Evolutionary conservation across 1,139 yeast species (phyloP).

Genomic region (Yamadazyma taylorii): DNA sequence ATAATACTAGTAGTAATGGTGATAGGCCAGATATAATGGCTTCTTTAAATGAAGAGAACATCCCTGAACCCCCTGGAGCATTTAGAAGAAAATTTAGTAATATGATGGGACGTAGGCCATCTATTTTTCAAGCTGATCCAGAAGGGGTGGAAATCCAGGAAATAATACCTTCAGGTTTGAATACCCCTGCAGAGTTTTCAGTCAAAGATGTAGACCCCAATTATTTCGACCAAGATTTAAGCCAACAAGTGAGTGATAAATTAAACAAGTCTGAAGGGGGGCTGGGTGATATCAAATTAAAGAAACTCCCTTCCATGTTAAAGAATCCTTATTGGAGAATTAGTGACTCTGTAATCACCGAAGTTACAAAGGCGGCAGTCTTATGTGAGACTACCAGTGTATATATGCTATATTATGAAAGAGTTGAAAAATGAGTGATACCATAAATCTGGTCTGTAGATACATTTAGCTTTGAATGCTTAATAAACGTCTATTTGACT

Average conservation of each 20-base stretch:
- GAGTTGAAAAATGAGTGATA: conserved; percentile 38
- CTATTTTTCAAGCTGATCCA: conserved; percentile 42
- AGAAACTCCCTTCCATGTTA: conserved; percentile 52
- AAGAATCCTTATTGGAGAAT: conserved; percentile 83
- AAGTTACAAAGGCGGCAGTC: conserved; percentile 60
- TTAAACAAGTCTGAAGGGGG: conserved; percentile 8
- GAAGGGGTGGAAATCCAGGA: conserved; percentile 39
- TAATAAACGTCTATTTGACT: background rate
- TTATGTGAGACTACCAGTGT: conserved; percentile 71
- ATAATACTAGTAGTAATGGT: conserved; percentile 7
- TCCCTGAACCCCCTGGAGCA: conserved; percentile 23
- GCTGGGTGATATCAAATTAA: conserved; percentile 35
- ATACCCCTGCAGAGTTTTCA: conserved; percentile 45
- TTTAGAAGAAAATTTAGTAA: conserved; percentile 39
- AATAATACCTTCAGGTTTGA: conserved; percentile 39
- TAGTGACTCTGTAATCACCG: conserved; percentile 72
- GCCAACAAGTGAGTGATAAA: conserved; percentile 14
- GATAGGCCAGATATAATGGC: conserved; percentile 15
- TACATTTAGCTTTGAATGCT: background rate
- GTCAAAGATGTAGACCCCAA: conserved; percentile 33
- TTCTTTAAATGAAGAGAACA: conserved; percentile 19
- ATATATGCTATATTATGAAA: conserved; percentile 81
- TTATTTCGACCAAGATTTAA: conserved; percentile 23
- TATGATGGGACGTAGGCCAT: conserved; percentile 48
- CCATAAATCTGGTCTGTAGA: background rate